Evolutionary conservation across 2,329 filamentous ascomycete species (phyloP).

Genomic region (Orbilia oligospora): DNA sequence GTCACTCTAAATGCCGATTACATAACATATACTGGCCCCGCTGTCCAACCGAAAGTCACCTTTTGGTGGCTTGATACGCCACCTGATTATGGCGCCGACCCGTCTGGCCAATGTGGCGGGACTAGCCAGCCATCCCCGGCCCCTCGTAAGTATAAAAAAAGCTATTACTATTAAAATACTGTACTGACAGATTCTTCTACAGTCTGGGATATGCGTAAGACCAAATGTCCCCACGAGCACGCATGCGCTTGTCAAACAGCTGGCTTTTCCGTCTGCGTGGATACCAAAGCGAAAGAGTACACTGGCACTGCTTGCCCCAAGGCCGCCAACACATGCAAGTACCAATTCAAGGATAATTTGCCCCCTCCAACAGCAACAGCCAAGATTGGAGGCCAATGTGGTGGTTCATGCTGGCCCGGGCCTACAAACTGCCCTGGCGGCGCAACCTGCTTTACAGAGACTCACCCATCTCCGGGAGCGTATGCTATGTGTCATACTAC

Average conservation of each 20-base stretch:
- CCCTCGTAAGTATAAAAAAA: slow-evolving; percentile 16
- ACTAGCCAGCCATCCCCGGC: slow-evolving; percentile 6
- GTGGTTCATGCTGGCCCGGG: slow-evolving; percentile 54
- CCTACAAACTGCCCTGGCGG: slow-evolving; percentile 51
- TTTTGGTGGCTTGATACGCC: slow-evolving; percentile 38
- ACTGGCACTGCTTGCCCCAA: slow-evolving; percentile 36
- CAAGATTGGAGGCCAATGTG: slow-evolving; percentile 46
- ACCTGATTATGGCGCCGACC: slow-evolving; percentile 33
- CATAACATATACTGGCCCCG: slow-evolving; percentile 29
- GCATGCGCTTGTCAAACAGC: slow-evolving; percentile 34
- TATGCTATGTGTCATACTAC: slow-evolving; percentile 54
- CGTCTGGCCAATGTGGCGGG: slow-evolving; percentile 56
- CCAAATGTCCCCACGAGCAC: slow-evolving; percentile 36
- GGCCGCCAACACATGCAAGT: slow-evolving; percentile 17
- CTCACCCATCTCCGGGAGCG: slow-evolving; percentile 28
- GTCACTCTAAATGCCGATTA: slow-evolving; percentile 18
- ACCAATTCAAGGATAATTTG: slow-evolving; percentile 27
- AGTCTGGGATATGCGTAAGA: slow-evolving; percentile 42
- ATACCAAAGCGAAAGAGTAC: slow-evolving; percentile 9
- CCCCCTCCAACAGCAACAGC: slow-evolving; percentile 50
- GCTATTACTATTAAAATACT: background rate
- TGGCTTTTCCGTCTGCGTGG: slow-evolving; percentile 43
- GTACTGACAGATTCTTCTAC: background rate
- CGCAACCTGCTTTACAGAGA: slow-evolving; percentile 50
- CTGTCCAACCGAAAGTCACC: background rate